Percentiles rank a stretch among this genome's conserved stretches.
Conservation (phyloP, 805 yeast species). For the Starmerella etchellsii region DNA sequence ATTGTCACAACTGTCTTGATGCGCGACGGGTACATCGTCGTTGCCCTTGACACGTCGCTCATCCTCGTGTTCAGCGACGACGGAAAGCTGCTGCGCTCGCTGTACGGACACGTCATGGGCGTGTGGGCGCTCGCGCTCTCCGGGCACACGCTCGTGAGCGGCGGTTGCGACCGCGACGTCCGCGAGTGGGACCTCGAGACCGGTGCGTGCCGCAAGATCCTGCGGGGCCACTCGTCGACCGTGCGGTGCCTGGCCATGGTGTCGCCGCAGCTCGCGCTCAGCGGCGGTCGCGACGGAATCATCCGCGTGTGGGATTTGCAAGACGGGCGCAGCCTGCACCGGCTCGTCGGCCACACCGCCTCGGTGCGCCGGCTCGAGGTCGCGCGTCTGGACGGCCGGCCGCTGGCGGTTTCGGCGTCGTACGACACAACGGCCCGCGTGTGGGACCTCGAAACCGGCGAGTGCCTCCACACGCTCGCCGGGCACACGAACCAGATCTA, state of each 20-base stretch:
- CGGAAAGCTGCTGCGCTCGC: conserved; percentile 53
- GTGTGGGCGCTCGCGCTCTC: conserved; percentile 93
- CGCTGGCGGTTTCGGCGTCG: conserved; percentile 67
- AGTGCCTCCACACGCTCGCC: conserved; percentile 73
- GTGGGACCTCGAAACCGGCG: conserved; percentile 87
- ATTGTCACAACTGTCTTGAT: conserved; percentile 32
- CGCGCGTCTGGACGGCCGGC: conserved; percentile 32
- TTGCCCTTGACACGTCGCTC: conserved; percentile 34
- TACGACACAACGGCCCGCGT: conserved; percentile 79
- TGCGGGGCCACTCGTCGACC: conserved; percentile 87
- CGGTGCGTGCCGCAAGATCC: conserved; percentile 74
- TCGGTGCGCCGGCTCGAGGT: conserved; percentile 57
- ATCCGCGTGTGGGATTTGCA: conserved; percentile 92
- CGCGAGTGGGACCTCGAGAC: conserved; percentile 88
- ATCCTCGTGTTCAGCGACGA: conserved; percentile 32
- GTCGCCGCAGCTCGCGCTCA: conserved; percentile 60
- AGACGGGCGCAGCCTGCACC: conserved; percentile 68
- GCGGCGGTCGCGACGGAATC: conserved; percentile 86
- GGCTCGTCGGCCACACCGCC: conserved; percentile 56
- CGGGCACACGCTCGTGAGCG: conserved; percentile 82
- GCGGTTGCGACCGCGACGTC: conserved; percentile 92
- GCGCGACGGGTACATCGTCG: conserved; percentile 28
- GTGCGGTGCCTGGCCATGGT: conserved; percentile 76
- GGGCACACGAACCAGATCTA: conserved; percentile 86
- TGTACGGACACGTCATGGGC: conserved; percentile 95